A percentile compares a stretch with the other conserved stretches of the same genome.
Conservation (phyloP, 2,329 filamentous ascomycete genomes). For the Venturia aucupariae region DNA sequence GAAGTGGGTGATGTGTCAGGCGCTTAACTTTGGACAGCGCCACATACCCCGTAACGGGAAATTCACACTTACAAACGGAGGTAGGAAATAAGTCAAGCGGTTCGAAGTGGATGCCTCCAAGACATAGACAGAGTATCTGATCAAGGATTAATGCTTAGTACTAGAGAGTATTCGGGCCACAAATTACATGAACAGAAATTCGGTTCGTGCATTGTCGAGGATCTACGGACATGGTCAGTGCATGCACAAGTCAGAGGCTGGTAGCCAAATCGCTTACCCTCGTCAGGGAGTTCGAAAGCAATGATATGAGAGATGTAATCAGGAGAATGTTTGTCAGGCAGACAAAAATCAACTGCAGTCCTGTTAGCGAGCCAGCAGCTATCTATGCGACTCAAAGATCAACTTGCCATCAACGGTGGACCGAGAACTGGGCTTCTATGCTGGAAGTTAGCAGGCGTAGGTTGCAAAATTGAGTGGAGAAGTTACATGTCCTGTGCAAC, state of each 20-base stretch:
- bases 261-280: slow-evolving; percentile 33
- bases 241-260: slow-evolving; percentile 25
- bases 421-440: slow-evolving; percentile 42
- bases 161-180: neutral
- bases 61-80: slow-evolving; percentile 36
- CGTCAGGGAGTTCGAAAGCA: slow-evolving; percentile 65
- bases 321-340: slow-evolving; percentile 69
- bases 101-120: slow-evolving; percentile 42
- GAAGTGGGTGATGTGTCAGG: neutral
- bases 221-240: slow-evolving; percentile 33
- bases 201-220: slow-evolving; percentile 56
- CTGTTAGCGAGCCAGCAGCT: neutral
- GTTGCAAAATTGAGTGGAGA: neutral
- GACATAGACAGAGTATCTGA: slow-evolving; percentile 45
- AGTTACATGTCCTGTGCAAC: slow-evolving; percentile 37
- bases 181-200: slow-evolving; percentile 67
- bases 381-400: neutral
- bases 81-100: slow-evolving; percentile 39
- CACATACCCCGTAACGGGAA: neutral
- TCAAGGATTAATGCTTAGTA: neutral
- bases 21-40: neutral
- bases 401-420: slow-evolving; percentile 42
- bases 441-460: slow-evolving; percentile 15
- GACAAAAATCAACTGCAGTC: slow-evolving; percentile 57
- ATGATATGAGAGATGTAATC: slow-evolving; percentile 68